These are phyloP conservation scores for Erysimum cheiranthoides DNA, from an alignment of 345 rosid genomes.

Conservation along the genomic window DNA sequence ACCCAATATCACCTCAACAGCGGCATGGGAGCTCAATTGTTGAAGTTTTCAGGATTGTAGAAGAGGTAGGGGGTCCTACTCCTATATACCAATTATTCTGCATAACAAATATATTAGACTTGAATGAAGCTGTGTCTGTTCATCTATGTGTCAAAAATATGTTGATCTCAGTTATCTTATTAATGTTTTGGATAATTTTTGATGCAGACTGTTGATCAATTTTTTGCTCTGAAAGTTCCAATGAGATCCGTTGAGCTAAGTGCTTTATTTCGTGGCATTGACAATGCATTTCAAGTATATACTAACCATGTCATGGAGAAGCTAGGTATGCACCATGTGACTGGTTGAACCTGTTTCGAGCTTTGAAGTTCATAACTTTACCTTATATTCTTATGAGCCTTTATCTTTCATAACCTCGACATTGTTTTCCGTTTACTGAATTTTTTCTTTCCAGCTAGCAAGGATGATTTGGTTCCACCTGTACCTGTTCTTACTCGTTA, in stretches of 20 bases:
- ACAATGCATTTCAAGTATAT: slow-evolving; percentile 94
- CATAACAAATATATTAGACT: slow-evolving; percentile 12
- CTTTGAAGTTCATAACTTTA: slow-evolving; percentile 10
- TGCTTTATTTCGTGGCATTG: slow-evolving; percentile 80
- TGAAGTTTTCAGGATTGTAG: slow-evolving; percentile 95
- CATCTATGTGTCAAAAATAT: neutral
- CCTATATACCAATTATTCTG: neutral
- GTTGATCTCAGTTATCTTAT: slow-evolving; percentile 20
- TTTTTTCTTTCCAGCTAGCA: slow-evolving; percentile 67
- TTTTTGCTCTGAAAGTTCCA: slow-evolving; percentile 85
- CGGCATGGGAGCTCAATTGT: slow-evolving; percentile 95
- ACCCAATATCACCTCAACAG: slow-evolving; percentile 92
- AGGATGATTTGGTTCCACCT: slow-evolving; percentile 93
- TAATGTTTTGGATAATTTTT: slow-evolving; percentile 34
- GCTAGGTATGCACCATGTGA: slow-evolving; percentile 60
- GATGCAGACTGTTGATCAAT: slow-evolving; percentile 96
- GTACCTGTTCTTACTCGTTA: slow-evolving; percentile 92
- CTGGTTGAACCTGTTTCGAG: slow-evolving; percentile 29
- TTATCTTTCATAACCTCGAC: slow-evolving; percentile 14
- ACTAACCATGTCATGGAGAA: slow-evolving; percentile 77
- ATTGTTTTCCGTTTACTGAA: slow-evolving; percentile 13
- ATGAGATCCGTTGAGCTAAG: slow-evolving; percentile 81
- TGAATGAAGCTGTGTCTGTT: slow-evolving; percentile 10
- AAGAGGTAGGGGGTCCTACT: slow-evolving; percentile 67
- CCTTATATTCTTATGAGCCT: slow-evolving; percentile 13